A percentile compares a stretch with the other conserved stretches of the same genome.
Conservation (phyloP, 2,329 filamentous ascomycete species). For the Aspergillus carbonarius region DNA sequence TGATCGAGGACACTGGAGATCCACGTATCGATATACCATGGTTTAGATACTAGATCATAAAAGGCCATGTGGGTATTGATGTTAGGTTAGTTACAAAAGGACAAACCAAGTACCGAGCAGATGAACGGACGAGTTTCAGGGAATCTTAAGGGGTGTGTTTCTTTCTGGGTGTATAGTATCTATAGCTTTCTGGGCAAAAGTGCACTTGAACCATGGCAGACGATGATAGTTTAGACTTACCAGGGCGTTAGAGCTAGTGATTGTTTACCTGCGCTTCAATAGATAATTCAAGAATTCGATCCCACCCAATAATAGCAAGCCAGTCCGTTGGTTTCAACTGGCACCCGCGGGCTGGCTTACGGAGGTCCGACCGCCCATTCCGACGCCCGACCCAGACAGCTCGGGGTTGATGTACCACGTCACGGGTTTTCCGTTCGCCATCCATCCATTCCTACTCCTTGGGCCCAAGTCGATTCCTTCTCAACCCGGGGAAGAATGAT, state of each 20-base stretch:
- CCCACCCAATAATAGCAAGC: background rate
- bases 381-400: background rate
- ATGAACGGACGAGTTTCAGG: background rate
- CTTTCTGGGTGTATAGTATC: background rate
- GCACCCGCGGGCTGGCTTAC: background rate
- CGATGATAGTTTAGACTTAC: background rate
- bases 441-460: background rate
- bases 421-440: background rate
- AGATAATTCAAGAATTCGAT: background rate
- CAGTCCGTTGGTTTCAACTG: background rate
- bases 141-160: background rate
- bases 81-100: background rate
- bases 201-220: background rate
- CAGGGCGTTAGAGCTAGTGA: background rate
- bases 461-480: background rate
- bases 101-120: background rate
- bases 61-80: slow-evolving; percentile 5
- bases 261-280: background rate
- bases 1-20: background rate
- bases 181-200: background rate
- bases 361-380: background rate
- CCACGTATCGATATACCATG: slow-evolving; percentile 6
- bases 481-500: background rate
- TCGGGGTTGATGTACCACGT: background rate
- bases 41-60: slow-evolving; percentile 2